Base-by-base conservation (phyloP, 2,329 filamentous ascomycete species). In the Teratosphaeria zuluensis region DNA sequence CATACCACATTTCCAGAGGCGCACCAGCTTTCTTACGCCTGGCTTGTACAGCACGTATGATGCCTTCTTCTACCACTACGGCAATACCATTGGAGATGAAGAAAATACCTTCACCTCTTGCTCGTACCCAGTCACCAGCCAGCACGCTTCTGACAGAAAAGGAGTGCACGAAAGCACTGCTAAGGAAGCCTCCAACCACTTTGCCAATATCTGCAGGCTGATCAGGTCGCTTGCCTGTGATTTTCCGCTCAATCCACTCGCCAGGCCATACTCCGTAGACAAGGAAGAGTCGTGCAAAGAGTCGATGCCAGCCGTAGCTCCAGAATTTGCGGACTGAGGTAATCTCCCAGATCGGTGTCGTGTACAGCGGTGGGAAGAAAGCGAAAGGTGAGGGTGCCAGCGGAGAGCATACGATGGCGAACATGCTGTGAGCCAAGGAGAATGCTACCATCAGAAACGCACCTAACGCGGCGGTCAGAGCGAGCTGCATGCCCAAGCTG, bases 261-360 rank as follows among this genome's bases (percentile, higher is more conserved):
- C 75, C 75, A 1, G 75, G 75, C 75, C 75, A 77, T 12, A 77
- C 72, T 5, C 75, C 75, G 58, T 76, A 77, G 4, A 77, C 75
- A 4, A 77, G 68, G 60, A 77, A 77, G 19, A 77, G 62, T 8
- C 75, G 68, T 1, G 75, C 75, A 57, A 77, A 77, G 0, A 77
- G 65, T 5, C 75, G 68, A 62, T 77, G 75, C 75, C 75, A 77
- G 24, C 75, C 75, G 55, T 75, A 76, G 6, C 72, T 73, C 75
- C 75, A 77, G 64, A 77, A 77, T 11, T 63, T 63, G 24, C 75
- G 65, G 6, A 76, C 74, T 1, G 69, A 71, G 0, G 66, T 70
- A 48, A 77, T 68, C 33, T 74, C 69, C 75, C 75, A 77, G 8
- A 75, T 66, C 8, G 72, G 66, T 0, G 67, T 74, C 3, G 74